Evolutionary conservation across 2,329 filamentous ascomycete genomes (phyloP), one percentile per base, ranked within the genome.

Genomic region (Aspergillus candidus): DNA sequence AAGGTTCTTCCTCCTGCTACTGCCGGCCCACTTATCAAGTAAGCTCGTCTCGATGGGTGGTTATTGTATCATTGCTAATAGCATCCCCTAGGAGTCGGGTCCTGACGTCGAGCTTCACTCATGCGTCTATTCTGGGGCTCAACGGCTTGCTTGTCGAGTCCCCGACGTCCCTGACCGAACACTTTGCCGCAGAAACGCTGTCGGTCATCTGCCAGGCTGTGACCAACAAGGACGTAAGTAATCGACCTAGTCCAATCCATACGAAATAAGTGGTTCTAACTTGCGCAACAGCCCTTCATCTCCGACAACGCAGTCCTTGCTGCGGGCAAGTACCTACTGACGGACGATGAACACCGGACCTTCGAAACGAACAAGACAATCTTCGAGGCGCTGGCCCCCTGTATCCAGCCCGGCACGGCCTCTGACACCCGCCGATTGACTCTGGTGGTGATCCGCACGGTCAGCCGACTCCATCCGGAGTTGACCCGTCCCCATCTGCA

Each of bases 121-220:
- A 84, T 55, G 77, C 88, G 0, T 94, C 91, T 0, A 79, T 94
- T 4, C 76, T 98, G 34, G 86, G 86, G 4, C 77, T 98, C 46
- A 98, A 98, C 62, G 85, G 93, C 1, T 83, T 96, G 11, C 73
- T 98, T 35, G 74, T 88, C 6, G 90, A 97, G 64, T 84, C 89
- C 1, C 79, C 88, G 3, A 73, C 80, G 38, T 76, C 80, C 3
- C 69, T 98, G 30, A 77, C 82, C 0, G 78, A 83, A 46, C 77
- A 78, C 6, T 79, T 89, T 55, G 77, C 77, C 1, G 83, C 89
- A 27, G 87, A 94, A 48, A 77, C 91, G 31, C 79, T 86, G 4
- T 76, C 82, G n/a, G 69, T 88, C 38, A 82, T 98, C 34, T 84
- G 82, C 59, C 81, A 87, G 65, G 91, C 89, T 52, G 86, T 97